Base-by-base conservation (phyloP, 768 basidiomycete genomes). In the Phylloporus sp. region DNA sequence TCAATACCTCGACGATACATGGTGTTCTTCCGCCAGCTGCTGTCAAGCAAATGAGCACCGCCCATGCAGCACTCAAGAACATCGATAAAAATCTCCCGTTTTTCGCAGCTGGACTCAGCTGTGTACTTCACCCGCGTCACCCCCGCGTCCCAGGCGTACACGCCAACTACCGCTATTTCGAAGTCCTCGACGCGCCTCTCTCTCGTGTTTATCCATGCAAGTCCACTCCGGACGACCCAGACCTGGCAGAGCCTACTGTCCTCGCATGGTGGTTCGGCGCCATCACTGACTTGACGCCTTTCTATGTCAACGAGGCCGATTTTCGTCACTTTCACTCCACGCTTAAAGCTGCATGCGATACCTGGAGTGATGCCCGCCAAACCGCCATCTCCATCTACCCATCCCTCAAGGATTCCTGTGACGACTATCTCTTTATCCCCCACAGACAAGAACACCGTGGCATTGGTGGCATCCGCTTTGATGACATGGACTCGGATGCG, bases 401-500 rank as follows among this genome's bases (percentile, higher is more conserved):
- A 0, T 57, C 65, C 2, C 80, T 77, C 68, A 82, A 82, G 58
- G 50, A 63, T 15, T 80, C 78, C 68, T 80, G 79, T 59, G 80
- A 82, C 60, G 69, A 76, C 58, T 80, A 82, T 63, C 77, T 82
- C 60, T 74, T 67, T 58, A 74, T 81, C 58, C 71, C 76, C 2
- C 81, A 82, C 57, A 69, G 80, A 7, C 50, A 56, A 16, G 80
- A 82, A 63, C 69, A 72, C n/a, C 65, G 80, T 9, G 81, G 80
- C 4, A 63, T 82, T 32, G 80, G 81, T 31, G 81, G 81, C 6
- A 71, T 82, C 53, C 80, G 80, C 61, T 82, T 82, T 57, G 80
- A 82, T 60, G 78, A 81, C 57, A 68, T 81, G 49, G 59, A 66
- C 35, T 56, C 67, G 1, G 67, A 69, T 16, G 57, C 57, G 13